Conservation (phyloP, 257 asterid genomes). For the Eustoma russellianum region DNA sequence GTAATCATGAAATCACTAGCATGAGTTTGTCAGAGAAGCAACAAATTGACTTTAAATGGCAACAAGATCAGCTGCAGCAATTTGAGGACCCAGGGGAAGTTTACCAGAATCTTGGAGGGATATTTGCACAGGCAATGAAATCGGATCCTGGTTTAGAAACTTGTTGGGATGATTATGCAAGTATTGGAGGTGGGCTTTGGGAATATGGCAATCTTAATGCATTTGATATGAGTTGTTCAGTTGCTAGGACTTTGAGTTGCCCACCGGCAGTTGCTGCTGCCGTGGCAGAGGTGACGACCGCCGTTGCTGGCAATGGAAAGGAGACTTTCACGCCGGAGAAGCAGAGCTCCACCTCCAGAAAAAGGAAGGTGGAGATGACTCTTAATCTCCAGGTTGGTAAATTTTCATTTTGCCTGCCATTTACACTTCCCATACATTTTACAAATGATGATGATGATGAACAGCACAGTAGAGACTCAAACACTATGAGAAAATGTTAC, state of each 20-base stretch:
- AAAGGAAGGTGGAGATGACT: constrained; percentile 46
- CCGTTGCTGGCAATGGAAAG: constrained; percentile 12
- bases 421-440: too few relatives aligned
- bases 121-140: constrained; percentile 33
- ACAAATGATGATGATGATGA: too few relatives aligned
- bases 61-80: constrained; percentile 24
- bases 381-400: constrained; percentile 34
- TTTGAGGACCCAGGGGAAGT: constrained; percentile 12
- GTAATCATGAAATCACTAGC: constrained; percentile 11
- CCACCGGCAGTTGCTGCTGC: constrained; percentile 38
- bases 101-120: constrained; percentile 37
- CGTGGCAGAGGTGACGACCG: constrained; percentile 14
- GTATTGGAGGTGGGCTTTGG: constrained; percentile 15
- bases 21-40: constrained; percentile 46
- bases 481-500: too few relatives aligned
- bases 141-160: constrained; percentile 40
- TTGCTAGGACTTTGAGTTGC: constrained; percentile 51
- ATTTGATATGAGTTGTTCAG: constrained; percentile 22
- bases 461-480: too few relatives aligned
- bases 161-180: constrained; percentile 17
- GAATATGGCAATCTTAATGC: constrained; percentile 10
- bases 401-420: not conserved
- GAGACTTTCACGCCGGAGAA: constrained; percentile 17
- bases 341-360: constrained; percentile 37
- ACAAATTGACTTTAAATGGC: constrained; percentile 35